phyloP scores from a whole-genome alignment of 257 asterid species.

The Cinchona pubescens region DNA sequence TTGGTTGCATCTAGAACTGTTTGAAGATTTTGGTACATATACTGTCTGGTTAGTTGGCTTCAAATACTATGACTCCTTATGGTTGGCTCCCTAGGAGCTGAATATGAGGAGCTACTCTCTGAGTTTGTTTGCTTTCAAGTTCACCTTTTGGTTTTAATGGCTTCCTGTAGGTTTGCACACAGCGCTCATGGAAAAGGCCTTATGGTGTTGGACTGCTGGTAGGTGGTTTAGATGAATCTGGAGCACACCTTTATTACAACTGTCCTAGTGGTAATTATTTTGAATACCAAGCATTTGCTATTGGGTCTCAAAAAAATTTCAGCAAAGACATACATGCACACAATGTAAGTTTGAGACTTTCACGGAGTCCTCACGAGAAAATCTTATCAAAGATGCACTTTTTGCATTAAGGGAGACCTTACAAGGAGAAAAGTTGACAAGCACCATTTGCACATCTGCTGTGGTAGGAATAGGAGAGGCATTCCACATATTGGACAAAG shows the following conservation, averaged over 20 bases:
- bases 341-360: constrained; percentile 69
- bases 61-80: neutral
- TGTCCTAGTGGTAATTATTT: constrained; percentile 98
- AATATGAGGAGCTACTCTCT: neutral
- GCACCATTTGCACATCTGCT: constrained; percentile 83
- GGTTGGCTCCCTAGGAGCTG: neutral
- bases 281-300: constrained; percentile 96
- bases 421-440: constrained; percentile 87
- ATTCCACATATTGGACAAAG: constrained; percentile 67
- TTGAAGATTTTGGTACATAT: neutral
- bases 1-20: neutral
- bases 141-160: neutral
- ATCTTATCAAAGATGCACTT: constrained; percentile 85
- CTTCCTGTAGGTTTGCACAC: constrained; percentile 79
- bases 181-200: constrained; percentile 96
- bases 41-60: neutral
- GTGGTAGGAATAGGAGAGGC: constrained; percentile 79
- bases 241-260: constrained; percentile 94
- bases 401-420: constrained; percentile 91
- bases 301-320: constrained; percentile 98
- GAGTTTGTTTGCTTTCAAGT: neutral
- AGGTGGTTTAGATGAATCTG: constrained; percentile 96
- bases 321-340: constrained; percentile 98
- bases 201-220: constrained; percentile 93
- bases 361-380: constrained; percentile 63